Evolutionary conservation across 257 asterid species (phyloP), one percentile per base, ranked within the genome.

Genomic region (Ophiorrhiza pumila): DNA sequence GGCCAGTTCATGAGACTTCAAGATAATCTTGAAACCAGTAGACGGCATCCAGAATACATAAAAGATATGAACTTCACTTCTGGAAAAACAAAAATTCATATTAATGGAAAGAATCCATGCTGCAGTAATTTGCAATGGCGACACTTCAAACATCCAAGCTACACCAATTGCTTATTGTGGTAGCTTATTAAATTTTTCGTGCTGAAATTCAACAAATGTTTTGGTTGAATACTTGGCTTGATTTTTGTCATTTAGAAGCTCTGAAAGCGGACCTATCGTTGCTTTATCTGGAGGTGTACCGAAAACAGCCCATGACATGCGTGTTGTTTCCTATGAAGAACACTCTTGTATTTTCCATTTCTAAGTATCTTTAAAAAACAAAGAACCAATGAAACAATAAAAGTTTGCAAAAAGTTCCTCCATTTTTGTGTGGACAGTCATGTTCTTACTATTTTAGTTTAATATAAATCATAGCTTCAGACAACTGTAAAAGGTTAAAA

Each of bases 131-230:
- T 4, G 18, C 2, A 1, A n/a, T 22, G 3, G 15, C 10, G 20
- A 14, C 6, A 20, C 20, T 52, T 52, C n/a, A 25, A 22, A 52
- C 6, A 12, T 11, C 29, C 29, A 52, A 4, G 20, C 29, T 22
- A 22, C 58, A 52, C 29, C 20, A 20, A 29, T 52, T 17, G 20
- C 58, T 52, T 39, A 39, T 15, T 64, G 52, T 39, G 69, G 69
- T 35, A 64, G 52, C 69, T 64, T 64, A 25, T 64, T 64, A n/a
- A 62, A 64, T 35, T 64, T 64, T 31, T 27, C 3, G 49, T 22
- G 27, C 17, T 32, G 50, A 35, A 18, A 37, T 41, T 61, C 69
- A 1, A 18, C 32, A 45, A 64, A 64, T 7, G 69, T 35, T 37
- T 64, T 64, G 69, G 69, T 15, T 8, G 69, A 63, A 2, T 17